phyloP scores from a whole-genome alignment of 2,329 filamentous ascomycete genomes.

The Aquanectria penicillioides region DNA sequence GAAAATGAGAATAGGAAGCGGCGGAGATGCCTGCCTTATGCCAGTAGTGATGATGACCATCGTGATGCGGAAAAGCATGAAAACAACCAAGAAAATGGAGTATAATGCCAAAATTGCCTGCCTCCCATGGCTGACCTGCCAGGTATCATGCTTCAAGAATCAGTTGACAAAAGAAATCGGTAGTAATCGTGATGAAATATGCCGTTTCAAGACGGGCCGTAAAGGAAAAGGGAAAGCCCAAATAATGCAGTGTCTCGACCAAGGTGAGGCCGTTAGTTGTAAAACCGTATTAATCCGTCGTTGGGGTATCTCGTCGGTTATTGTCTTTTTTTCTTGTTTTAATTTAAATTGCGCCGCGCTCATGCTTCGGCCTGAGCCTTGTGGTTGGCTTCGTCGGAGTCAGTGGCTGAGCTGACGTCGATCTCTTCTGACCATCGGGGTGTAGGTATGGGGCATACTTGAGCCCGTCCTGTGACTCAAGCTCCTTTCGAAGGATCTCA shows the following conservation, averaged over 20 bases:
- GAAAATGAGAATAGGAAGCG: neutral
- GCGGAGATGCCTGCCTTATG: neutral
- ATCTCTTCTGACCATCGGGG: conserved; percentile 46
- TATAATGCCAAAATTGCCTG: conserved; percentile 20
- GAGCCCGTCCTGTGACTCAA: conserved; percentile 57
- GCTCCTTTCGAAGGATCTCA: conserved; percentile 63
- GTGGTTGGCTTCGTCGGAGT: neutral
- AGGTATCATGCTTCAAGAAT: conserved; percentile 38
- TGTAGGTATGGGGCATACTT: conserved; percentile 52
- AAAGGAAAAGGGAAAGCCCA: conserved; percentile 7
- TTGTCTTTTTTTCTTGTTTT: neutral
- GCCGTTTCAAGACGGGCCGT: neutral
- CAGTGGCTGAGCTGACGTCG: neutral
- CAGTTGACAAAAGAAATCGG: conserved; percentile 11
- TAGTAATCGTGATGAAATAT: conserved; percentile 15
- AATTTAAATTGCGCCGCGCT: neutral
- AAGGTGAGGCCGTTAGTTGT: conserved; percentile 1
- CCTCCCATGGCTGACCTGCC: conserved; percentile 30
- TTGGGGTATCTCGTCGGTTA: conserved; percentile 3
- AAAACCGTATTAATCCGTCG: conserved; percentile 16
- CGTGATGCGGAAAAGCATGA: conserved; percentile 23
- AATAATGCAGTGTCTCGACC: neutral
- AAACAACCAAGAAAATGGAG: conserved; percentile 15
- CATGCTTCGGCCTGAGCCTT: conserved; percentile 2
- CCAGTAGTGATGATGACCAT: conserved; percentile 2